Conservation (phyloP, 768 basidiomycete species). For the Megacollybia marginata region DNA sequence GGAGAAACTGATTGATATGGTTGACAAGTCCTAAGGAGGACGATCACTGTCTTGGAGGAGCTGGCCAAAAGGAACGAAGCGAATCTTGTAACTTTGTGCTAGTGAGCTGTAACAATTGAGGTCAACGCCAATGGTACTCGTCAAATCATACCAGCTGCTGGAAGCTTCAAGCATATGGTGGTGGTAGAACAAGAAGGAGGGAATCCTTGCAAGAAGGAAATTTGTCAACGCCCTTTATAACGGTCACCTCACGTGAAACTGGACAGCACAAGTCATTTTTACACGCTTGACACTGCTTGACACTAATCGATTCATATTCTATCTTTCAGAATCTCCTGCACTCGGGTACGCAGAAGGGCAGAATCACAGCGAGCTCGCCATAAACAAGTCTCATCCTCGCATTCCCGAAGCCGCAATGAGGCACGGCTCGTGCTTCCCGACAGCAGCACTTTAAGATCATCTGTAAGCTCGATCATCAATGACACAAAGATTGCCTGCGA, state of each 20-base stretch:
- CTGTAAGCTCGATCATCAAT: constrained; percentile 25
- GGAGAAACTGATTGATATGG: constrained; percentile 1
- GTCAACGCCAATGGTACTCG: too few relatives aligned
- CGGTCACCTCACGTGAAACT: too few relatives aligned
- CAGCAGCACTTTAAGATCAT: background rate
- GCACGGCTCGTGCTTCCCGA: background rate
- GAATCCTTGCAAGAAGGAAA: too few relatives aligned
- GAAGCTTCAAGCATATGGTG: too few relatives aligned
- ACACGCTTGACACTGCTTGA: too few relatives aligned
- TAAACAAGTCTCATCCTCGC: constrained; percentile 63
- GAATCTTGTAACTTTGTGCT: constrained; percentile 40
- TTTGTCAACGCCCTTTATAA: too few relatives aligned
- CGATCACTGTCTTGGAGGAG: constrained; percentile 59
- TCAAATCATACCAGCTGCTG: too few relatives aligned
- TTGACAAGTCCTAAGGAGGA: constrained; percentile 56
- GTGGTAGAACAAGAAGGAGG: too few relatives aligned
- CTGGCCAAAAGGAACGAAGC: constrained; percentile 47
- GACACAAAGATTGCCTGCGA: constrained; percentile 61
- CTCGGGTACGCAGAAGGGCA: constrained; percentile 27
- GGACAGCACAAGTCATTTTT: too few relatives aligned
- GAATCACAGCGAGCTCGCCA: constrained; percentile 62
- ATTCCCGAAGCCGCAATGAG: constrained; percentile 50
- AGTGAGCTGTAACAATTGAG: too few relatives aligned
- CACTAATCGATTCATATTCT: too few relatives aligned
- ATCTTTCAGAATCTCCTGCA: constrained; percentile 24